Evolutionary conservation across 768 basidiomycete species (phyloP).

Genomic region (Hypsizygus marmoreus): DNA sequence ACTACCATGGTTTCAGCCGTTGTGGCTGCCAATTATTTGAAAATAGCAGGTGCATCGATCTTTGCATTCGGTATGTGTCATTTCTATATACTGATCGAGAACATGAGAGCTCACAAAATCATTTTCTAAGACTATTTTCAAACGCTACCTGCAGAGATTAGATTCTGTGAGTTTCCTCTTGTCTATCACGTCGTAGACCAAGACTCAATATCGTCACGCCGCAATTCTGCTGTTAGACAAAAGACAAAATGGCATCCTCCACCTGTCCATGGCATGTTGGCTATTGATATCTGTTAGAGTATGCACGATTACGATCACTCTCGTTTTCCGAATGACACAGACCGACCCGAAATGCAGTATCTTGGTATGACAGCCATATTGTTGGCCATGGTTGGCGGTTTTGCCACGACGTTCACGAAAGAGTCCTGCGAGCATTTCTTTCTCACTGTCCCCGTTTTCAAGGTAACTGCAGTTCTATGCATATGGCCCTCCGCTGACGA

Average conservation of each 20-base stretch:
- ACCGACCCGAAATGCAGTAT: conserved; percentile 10
- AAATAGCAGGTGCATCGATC: conserved; percentile 21
- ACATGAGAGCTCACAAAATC: background rate
- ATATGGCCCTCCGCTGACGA: too few relatives aligned
- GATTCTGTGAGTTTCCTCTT: conserved; percentile 16
- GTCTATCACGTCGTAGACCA: too few relatives aligned
- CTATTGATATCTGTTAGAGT: conserved; percentile 18
- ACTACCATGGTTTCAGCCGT: conserved; percentile 5
- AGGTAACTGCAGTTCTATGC: conserved; percentile 2
- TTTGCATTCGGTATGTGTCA: conserved; percentile 18
- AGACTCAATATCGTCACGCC: background rate
- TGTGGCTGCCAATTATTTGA: conserved; percentile 20
- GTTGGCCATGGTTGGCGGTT: conserved; percentile 18
- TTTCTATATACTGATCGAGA: background rate
- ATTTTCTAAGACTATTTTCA: conserved; percentile 19
- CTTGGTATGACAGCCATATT: conserved; percentile 21
- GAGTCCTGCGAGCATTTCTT: conserved; percentile 15
- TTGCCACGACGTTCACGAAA: conserved; percentile 15
- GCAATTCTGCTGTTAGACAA: conserved; percentile 8
- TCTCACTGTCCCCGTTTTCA: conserved; percentile 17
- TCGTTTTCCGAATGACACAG: background rate
- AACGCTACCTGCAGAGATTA: conserved; percentile 19
- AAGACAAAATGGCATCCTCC: conserved; percentile 16
- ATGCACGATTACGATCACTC: background rate
- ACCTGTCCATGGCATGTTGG: conserved; percentile 20